These are phyloP conservation scores for Linnemannia schmuckeri DNA, from an alignment of 192 early-diverging fungal species.

Conservation along the genomic window DNA sequence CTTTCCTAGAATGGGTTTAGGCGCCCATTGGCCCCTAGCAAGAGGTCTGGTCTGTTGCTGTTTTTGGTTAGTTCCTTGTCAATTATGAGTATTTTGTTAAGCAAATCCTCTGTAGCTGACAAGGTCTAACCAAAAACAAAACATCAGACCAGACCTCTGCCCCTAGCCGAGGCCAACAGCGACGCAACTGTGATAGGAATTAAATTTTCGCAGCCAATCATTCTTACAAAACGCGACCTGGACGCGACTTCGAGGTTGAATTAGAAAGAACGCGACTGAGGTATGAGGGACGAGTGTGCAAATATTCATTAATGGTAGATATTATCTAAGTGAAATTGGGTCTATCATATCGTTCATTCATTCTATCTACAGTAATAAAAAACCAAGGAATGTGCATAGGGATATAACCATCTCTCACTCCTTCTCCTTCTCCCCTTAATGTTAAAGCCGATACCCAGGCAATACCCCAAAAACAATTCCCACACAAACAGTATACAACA, in stretches of 20 bases:
- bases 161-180: too few species aligned
- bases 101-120: too few species aligned
- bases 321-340: not conserved
- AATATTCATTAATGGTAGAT: not conserved
- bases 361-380: not conserved
- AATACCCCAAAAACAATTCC: conserved; percentile 36
- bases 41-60: too few species aligned
- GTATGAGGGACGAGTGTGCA: too few species aligned
- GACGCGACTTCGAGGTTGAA: not conserved
- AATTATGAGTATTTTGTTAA: too few species aligned
- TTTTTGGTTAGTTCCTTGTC: too few species aligned
- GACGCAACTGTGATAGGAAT: not conserved
- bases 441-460: conserved; percentile 37
- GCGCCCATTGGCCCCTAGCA: too few species aligned
- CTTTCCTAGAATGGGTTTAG: too few species aligned
- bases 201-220: not conserved
- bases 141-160: too few species aligned
- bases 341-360: not conserved
- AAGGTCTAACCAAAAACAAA: too few species aligned
- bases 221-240: not conserved
- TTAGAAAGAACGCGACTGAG: too few species aligned
- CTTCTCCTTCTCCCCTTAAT: not conserved
- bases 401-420: not conserved
- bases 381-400: not conserved
- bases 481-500: conserved; percentile 35